Evolutionary conservation across 495 filamentous ascomycete genomes (phyloP), one percentile per base, ranked within the genome.

Genomic region (Tricharina praecox): DNA sequence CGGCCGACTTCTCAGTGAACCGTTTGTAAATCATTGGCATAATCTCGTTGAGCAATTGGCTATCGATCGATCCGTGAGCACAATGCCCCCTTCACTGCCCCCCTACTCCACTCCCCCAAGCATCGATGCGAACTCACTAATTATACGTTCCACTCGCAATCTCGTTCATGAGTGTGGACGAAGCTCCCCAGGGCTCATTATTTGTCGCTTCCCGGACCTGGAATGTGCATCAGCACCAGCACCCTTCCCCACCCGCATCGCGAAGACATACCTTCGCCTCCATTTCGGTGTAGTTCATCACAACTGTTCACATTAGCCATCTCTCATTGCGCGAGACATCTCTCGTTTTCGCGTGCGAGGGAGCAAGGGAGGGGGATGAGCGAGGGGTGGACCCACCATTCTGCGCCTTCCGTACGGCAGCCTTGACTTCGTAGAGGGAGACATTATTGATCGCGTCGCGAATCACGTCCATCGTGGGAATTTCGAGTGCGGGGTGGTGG

Each of bases 231-330:
- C 26, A 49, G 41, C 62, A 61, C 48, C 47, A n/a, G n/a, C 53
- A 34, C 54, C 37, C 44, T 56, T 46, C 52, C 49, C 35, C 20
- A 47, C 7, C 28, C 28, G 7, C 28, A 13, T 7, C 13, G 7
- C 28, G 30, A 19, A 20, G 38, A n/a, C 52, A 23, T 21, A 90
- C 86, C 82, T 96, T 99, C 46, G 86, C 70, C 67, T 99, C 90
- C 88, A 95, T 96, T 63, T 96, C 90, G n/a, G 90, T 97, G 64
- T 88, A 95, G 66, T 96, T 97, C 90, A 95, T 95, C 33, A 97
- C 88, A 52, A 86, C 88, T 95, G 59, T 46, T 53, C 44, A 16
- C 45, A 4, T 3, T 26, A 50, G 49, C 50, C 56, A 41, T 37
- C 16, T 28, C n/a, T 32, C 41, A 25, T 48, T 32, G 33, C 45